Percentiles rank a stretch among this genome's conserved stretches.
These are phyloP conservation scores for Globisporangium polare DNA, from an alignment of 352 stramenopile species.

Conservation along the genomic window DNA sequence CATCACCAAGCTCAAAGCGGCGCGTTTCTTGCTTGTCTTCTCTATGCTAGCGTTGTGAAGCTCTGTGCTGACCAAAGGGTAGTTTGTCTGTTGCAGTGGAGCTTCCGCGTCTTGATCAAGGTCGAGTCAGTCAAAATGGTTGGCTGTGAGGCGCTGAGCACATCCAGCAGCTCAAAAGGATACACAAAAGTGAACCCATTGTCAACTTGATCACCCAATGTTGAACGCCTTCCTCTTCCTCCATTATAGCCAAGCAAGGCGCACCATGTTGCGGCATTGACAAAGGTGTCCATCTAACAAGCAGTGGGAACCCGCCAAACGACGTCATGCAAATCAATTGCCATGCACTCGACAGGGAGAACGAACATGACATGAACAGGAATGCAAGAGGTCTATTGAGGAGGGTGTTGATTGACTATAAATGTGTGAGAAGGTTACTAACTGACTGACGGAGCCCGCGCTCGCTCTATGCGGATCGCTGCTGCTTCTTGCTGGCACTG, in stretches of 20 bases:
- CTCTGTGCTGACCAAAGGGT: background rate
- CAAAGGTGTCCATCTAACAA: background rate
- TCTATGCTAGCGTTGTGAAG: background rate
- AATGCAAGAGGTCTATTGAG: too few species aligned
- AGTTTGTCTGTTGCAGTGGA: conserved; percentile 35
- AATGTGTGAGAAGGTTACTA: background rate
- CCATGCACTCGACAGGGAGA: background rate
- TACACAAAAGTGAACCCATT: background rate
- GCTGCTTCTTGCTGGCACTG: background rate
- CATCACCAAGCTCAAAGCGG: conserved; percentile 78
- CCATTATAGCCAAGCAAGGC: background rate
- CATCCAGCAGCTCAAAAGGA: background rate
- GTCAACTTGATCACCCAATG: background rate
- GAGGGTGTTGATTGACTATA: background rate
- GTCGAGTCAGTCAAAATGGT: background rate
- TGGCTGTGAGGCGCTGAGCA: background rate
- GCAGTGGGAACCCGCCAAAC: too few species aligned
- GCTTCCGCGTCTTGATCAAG: conserved; percentile 54
- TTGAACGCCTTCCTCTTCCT: background rate
- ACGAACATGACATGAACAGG: background rate
- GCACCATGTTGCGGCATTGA: background rate
- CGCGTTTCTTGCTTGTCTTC: conserved; percentile 24
- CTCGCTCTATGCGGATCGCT: conserved; percentile 3
- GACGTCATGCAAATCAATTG: background rate
- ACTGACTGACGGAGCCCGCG: background rate